These are phyloP conservation scores for Erodium texanum DNA, from an alignment of 441 rosid species.

Conservation along the genomic window DNA sequence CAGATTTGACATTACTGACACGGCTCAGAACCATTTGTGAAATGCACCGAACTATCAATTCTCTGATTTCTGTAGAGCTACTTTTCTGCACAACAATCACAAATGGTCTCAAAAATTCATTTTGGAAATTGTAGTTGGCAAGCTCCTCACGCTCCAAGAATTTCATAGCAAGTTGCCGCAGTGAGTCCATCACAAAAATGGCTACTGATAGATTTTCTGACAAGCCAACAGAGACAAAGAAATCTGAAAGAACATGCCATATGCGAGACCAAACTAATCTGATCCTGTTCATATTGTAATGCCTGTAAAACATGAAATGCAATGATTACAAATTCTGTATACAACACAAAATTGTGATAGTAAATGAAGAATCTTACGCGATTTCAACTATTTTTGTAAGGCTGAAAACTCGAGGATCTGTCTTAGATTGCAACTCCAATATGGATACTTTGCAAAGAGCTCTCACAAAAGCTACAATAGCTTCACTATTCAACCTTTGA, in stretches of 20 bases:
- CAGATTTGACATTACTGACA: constrained; percentile 88
- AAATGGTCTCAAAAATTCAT: constrained; percentile 92
- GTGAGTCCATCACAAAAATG: constrained; percentile 96
- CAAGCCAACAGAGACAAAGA: constrained; percentile 95
- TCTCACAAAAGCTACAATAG: constrained; percentile 90
- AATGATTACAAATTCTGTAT: neutral
- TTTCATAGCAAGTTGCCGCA: constrained; percentile 97
- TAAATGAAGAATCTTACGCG: constrained; percentile 55
- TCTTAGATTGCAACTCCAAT: constrained; percentile 91
- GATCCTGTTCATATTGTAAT: constrained; percentile 97
- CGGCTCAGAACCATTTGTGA: constrained; percentile 99
- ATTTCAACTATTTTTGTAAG: constrained; percentile 96
- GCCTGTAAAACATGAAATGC: constrained; percentile 46
- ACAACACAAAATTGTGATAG: neutral
- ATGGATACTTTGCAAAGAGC: constrained; percentile 95
- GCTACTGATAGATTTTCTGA: constrained; percentile 98
- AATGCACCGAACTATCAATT: constrained; percentile 88
- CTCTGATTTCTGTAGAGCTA: constrained; percentile 75
- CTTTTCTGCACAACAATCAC: constrained; percentile 96
- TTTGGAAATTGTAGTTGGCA: constrained; percentile 96
- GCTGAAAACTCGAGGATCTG: constrained; percentile 98
- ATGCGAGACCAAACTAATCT: constrained; percentile 97
- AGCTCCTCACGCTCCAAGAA: constrained; percentile 98
- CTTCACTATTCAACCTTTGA: constrained; percentile 90
- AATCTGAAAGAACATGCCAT: constrained; percentile 97